A percentile compares a stretch with the other conserved stretches of the same genome.
Evolutionary conservation across 306 rosid genomes (phyloP).

Genomic region (Cicer arietinum): DNA sequence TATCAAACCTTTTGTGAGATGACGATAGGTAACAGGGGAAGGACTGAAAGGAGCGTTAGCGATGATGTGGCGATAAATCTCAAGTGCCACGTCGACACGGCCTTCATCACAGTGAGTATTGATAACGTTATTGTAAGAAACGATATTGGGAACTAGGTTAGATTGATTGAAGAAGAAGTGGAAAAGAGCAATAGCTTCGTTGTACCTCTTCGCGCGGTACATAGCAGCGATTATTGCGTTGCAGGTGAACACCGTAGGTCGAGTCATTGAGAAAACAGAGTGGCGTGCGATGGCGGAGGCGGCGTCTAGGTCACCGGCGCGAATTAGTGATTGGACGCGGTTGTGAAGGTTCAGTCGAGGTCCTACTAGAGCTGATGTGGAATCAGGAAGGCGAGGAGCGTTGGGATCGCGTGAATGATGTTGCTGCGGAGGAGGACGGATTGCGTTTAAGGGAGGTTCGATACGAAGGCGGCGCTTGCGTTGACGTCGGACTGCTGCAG

Average conservation of each 20-base stretch:
- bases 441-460: conserved; percentile 88
- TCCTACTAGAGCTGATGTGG: conserved; percentile 82
- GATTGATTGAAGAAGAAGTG: conserved; percentile 84
- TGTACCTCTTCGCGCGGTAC: conserved; percentile 83
- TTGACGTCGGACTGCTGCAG: conserved; percentile 93
- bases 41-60: conserved; percentile 82
- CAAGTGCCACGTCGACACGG: conserved; percentile 76
- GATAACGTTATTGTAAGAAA: conserved; percentile 85
- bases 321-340: conserved; percentile 90
- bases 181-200: conserved; percentile 75
- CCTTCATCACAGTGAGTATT: conserved; percentile 89
- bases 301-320: conserved; percentile 88
- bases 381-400: conserved; percentile 89
- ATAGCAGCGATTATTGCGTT: conserved; percentile 92
- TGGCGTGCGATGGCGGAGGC: conserved; percentile 83
- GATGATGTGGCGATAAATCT: conserved; percentile 69
- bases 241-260: conserved; percentile 99
- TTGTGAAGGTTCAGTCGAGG: conserved; percentile 89
- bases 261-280: conserved; percentile 81
- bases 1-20: conserved; percentile 81
- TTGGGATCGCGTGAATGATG: conserved; percentile 71
- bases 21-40: conserved; percentile 80
- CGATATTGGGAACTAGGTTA: conserved; percentile 85
- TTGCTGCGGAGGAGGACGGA: conserved; percentile 69
- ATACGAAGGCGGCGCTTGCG: conserved; percentile 87